A percentile compares a stretch with the other conserved stretches of the same genome.
Evolutionary conservation across 169 alveolate genomes (phyloP).

Genomic region (Plasmodium adleri): DNA sequence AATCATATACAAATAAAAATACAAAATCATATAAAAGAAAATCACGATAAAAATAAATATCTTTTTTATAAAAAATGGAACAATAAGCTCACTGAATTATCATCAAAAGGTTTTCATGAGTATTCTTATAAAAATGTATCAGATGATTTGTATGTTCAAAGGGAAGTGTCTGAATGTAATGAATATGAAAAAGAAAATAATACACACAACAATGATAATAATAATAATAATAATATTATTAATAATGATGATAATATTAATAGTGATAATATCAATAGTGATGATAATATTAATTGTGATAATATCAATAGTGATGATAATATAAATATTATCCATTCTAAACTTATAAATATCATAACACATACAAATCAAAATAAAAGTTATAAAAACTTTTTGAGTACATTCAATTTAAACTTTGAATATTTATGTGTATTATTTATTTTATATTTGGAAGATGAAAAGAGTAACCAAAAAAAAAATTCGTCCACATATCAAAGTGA

Average conservation of each 20-base stretch:
- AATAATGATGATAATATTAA: background rate
- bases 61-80: conserved; percentile 4
- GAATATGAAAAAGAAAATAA: too few relatives aligned
- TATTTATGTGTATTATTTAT: conserved; percentile 15
- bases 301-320: background rate
- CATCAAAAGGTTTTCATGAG: too few relatives aligned
- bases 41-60: background rate
- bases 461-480: background rate
- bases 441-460: conserved; percentile 6
- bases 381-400: background rate
- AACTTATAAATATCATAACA: background rate
- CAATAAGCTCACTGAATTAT: background rate
- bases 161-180: too few relatives aligned
- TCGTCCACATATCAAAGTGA: background rate
- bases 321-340: background rate
- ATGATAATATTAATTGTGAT: background rate
- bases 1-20: conserved; percentile 4
- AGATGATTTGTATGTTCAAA: too few relatives aligned
- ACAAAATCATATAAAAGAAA: conserved; percentile 17
- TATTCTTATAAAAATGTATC: too few relatives aligned
- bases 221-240: too few relatives aligned
- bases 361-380: too few relatives aligned
- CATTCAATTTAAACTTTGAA: background rate
- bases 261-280: background rate
- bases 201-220: too few relatives aligned